Percentiles rank a stretch among this genome's conserved stretches.
phyloP scores from a whole-genome alignment of 2,329 filamentous ascomycete genomes.

The Penicillium sclerotigenum region DNA sequence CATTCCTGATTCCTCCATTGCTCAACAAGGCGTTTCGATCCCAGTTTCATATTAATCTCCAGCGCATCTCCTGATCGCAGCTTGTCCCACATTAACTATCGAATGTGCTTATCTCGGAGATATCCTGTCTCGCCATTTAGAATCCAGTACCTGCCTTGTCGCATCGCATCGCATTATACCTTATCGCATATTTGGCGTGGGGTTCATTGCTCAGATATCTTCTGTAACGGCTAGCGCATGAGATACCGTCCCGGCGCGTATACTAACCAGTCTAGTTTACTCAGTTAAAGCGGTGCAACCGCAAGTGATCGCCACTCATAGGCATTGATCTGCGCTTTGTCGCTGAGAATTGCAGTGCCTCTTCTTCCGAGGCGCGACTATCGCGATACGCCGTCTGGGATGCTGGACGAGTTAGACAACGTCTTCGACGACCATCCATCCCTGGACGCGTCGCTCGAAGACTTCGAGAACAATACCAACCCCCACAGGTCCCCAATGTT shows the following conservation, averaged over 20 bases:
- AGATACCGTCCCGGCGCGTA: conserved; percentile 11
- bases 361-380: conserved; percentile 23
- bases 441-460: conserved; percentile 59
- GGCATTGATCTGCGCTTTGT: conserved; percentile 16
- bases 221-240: conserved; percentile 16
- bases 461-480: conserved; percentile 56
- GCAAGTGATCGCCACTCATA: conserved; percentile 9
- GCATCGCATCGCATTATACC: conserved; percentile 21
- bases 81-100: conserved; percentile 3
- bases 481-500: conserved; percentile 51
- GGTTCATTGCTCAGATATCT: conserved; percentile 23
- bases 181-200: conserved; percentile 20
- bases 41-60: conserved; percentile 5
- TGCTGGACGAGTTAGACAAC: conserved; percentile 48
- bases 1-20: conserved; percentile 18
- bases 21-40: conserved; percentile 16
- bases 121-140: background rate
- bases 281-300: conserved; percentile 4
- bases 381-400: conserved; percentile 38
- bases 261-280: conserved; percentile 16
- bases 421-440: conserved; percentile 59
- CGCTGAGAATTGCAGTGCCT: conserved; percentile 19
- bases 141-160: conserved; percentile 4
- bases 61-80: conserved; percentile 2
- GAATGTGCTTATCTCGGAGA: conserved; percentile 5